These are phyloP conservation scores for Lepidium campestre DNA, from an alignment of 441 rosid species.

Conservation along the genomic window DNA sequence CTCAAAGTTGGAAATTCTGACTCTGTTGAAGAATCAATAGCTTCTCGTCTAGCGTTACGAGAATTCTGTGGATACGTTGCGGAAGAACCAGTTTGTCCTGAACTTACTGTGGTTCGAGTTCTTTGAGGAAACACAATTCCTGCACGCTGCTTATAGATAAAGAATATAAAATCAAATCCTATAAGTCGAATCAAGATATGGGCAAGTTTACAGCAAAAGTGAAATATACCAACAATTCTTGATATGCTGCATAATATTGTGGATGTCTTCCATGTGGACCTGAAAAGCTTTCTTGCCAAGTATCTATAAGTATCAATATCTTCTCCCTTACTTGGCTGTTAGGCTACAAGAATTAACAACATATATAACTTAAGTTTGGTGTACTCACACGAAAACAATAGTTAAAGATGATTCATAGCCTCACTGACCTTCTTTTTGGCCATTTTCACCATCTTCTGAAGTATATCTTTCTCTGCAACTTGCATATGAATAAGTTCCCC, in stretches of 20 bases:
- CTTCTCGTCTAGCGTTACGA: conserved; percentile 46
- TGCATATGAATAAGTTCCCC: conserved; percentile 97
- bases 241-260: conserved; percentile 88
- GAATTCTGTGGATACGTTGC: conserved; percentile 55
- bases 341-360: conserved; percentile 45
- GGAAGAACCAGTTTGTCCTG: conserved; percentile 74
- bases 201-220: not conserved
- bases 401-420: conserved; percentile 14
- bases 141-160: conserved; percentile 61
- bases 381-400: not conserved
- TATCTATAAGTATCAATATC: conserved; percentile 80
- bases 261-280: conserved; percentile 93
- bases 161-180: not conserved
- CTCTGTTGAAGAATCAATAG: conserved; percentile 62
- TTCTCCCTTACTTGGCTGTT: conserved; percentile 89
- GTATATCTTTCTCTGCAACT: conserved; percentile 84
- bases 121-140: conserved; percentile 91
- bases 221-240: conserved; percentile 80
- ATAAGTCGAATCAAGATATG: not conserved
- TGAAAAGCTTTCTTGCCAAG: conserved; percentile 98
- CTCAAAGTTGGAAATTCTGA: conserved; percentile 84
- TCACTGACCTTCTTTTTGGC: conserved; percentile 88
- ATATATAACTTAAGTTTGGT: conserved; percentile 17
- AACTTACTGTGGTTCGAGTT: conserved; percentile 61
- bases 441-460: conserved; percentile 88